These are phyloP conservation scores for Clonostachys rhizophaga DNA, from an alignment of 2,329 filamentous ascomycete species.

Conservation along the genomic window DNA sequence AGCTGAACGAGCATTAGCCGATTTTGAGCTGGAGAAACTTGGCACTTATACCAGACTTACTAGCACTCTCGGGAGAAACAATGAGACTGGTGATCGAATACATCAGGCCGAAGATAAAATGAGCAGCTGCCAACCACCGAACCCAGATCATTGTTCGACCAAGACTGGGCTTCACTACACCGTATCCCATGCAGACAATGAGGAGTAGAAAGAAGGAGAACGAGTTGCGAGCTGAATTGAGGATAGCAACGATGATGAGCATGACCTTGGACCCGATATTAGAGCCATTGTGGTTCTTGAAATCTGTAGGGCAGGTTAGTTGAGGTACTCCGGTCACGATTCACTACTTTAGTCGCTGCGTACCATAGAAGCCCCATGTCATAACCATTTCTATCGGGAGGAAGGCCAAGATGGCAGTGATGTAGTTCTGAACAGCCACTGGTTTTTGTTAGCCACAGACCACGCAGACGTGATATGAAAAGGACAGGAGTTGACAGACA, in stretches of 20 bases:
- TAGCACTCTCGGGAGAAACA: slow-evolving; percentile 81
- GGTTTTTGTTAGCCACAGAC: slow-evolving; percentile 18
- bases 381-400: slow-evolving; percentile 94
- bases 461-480: neutral
- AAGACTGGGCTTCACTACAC: slow-evolving; percentile 89
- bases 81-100: slow-evolving; percentile 88
- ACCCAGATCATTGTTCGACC: slow-evolving; percentile 94
- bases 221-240: slow-evolving; percentile 92
- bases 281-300: slow-evolving; percentile 83
- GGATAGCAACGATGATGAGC: slow-evolving; percentile 84
- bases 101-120: slow-evolving; percentile 92
- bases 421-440: slow-evolving; percentile 98
- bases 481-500: slow-evolving; percentile 38
- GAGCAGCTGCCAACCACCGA: slow-evolving; percentile 81
- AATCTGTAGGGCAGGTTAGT: slow-evolving; percentile 58
- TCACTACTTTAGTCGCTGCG: slow-evolving; percentile 10
- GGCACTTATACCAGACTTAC: slow-evolving; percentile 30
- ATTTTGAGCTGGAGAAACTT: neutral
- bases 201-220: slow-evolving; percentile 98
- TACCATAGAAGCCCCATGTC: slow-evolving; percentile 97
- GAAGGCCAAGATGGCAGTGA: slow-evolving; percentile 93
- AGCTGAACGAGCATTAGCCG: slow-evolving; percentile 38
- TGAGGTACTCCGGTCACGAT: neutral
- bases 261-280: slow-evolving; percentile 80
- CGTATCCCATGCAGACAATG: slow-evolving; percentile 99